Evolutionary conservation across 305 asterid genomes (phyloP).

Genomic region (Solanum chacoense): DNA sequence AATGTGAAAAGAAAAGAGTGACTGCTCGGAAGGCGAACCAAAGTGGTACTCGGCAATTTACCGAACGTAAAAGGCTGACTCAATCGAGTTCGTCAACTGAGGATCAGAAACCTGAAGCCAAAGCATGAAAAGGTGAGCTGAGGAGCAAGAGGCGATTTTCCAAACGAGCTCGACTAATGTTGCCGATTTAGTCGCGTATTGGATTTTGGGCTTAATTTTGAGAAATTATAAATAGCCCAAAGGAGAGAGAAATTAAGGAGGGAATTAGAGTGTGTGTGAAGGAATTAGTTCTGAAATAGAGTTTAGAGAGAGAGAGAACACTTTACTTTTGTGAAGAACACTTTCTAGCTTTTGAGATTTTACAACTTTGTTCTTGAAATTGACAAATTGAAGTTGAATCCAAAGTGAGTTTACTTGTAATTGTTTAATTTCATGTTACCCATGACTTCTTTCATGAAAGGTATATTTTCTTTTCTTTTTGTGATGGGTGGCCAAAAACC

Average conservation of each 20-base stretch:
- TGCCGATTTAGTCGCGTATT: background rate
- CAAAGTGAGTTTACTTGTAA: background rate
- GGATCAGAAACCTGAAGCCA: background rate
- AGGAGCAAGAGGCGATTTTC: background rate
- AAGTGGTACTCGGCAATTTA: background rate
- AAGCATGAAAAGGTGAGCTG: background rate
- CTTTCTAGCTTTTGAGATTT: background rate
- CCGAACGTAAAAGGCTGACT: background rate
- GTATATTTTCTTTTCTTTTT: background rate
- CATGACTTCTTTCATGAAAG: background rate
- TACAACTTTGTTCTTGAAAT: background rate
- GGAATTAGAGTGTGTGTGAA: background rate
- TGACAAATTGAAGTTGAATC: background rate
- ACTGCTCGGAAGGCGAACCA: background rate
- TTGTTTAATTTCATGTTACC: background rate
- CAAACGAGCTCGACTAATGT: background rate
- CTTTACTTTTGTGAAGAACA: background rate
- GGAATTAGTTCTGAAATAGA: background rate
- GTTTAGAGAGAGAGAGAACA: background rate
- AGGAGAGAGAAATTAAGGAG: background rate
- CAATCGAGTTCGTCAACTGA: background rate
- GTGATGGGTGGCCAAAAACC: background rate
- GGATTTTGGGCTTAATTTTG: background rate
- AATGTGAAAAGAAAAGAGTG: background rate
- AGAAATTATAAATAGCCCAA: background rate